Conservation (phyloP, 495 filamentous ascomycete species). For the Pseudevernia furfuracea region DNA sequence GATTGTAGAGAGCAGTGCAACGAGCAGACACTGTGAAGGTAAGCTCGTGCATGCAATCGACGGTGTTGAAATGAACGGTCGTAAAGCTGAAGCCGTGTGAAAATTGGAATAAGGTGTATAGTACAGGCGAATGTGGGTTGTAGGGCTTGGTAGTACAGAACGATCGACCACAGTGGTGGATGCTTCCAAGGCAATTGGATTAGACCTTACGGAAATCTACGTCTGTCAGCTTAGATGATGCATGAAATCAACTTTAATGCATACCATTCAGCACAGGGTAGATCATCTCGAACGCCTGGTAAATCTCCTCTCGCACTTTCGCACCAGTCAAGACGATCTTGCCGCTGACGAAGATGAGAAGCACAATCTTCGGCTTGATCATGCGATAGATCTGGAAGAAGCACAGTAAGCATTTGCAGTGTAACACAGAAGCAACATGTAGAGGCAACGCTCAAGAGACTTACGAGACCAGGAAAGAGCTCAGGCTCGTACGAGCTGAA, state of each 20-base stretch:
- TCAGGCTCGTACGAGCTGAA: constrained; percentile 99
- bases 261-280: constrained; percentile 93
- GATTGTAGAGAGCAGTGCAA: constrained; percentile 13
- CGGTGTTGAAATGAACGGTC: constrained; percentile 30
- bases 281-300: constrained; percentile 97
- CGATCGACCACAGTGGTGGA: constrained; percentile 23
- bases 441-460: neutral
- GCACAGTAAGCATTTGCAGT: neutral
- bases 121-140: constrained; percentile 44
- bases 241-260: constrained; percentile 5
- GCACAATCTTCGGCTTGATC: constrained; percentile 99
- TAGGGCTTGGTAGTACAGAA: constrained; percentile 31
- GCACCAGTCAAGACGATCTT: constrained; percentile 98
- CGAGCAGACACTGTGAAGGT: neutral
- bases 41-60: constrained; percentile 18
- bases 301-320: constrained; percentile 98
- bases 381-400: constrained; percentile 75
- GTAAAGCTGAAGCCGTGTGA: constrained; percentile 48
- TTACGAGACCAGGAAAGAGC: constrained; percentile 81
- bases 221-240: constrained; percentile 27
- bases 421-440: neutral
- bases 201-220: constrained; percentile 63
- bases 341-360: constrained; percentile 96
- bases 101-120: constrained; percentile 40
- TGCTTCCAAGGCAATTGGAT: constrained; percentile 18